Evolutionary conservation across 1,284 basidiomycete species (phyloP), one percentile per base, ranked within the genome.

Genomic region (Melampsora americana): DNA sequence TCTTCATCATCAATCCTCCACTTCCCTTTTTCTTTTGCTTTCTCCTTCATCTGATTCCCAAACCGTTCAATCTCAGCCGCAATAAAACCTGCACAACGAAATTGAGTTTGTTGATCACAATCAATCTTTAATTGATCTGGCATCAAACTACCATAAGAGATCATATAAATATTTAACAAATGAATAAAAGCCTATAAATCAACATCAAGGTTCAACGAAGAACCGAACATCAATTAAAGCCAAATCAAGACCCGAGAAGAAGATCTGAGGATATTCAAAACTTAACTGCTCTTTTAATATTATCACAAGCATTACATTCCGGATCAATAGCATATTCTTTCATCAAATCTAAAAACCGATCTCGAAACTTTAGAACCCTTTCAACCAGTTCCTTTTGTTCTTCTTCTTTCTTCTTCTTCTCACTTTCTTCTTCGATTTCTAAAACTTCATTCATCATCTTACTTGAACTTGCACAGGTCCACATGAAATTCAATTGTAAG

Each of bases 41-140:
- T 14, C 30, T 64, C 71, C 67, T 61, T 73, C 56, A 6, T 26
- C 77, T 18, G 79, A 77, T 20, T 77, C 79, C 35, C 30, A 42
- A 70, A 81, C n/a, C 79, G 78, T 68, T 79, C 79, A 68, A 82
- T 79, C 73, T 81, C 80, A 14, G 74, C 69, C 42, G 80, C 70
- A 20, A 81, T 71, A 26, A 80, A 79, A 1, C 71, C 50, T 1
- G 80, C 77, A 71, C 81, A 82, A 26, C 78, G 73, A 62, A 77
- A 74, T 72, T 82, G 82, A 0, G 80, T 72, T 42, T 81, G 77
- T 12, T 73, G 59, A 7, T 77, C 75, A 71, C 80, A 81, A 28
- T 68, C 71, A 5, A 82, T 77, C 20, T 66, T 77, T 59, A 82
- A 68, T 14, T 69, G 9, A n/a, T 69, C 50, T 20, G 77, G 69